phyloP scores from a whole-genome alignment of 2,329 filamentous ascomycete genomes.

The Didymosphaeria variabile region DNA sequence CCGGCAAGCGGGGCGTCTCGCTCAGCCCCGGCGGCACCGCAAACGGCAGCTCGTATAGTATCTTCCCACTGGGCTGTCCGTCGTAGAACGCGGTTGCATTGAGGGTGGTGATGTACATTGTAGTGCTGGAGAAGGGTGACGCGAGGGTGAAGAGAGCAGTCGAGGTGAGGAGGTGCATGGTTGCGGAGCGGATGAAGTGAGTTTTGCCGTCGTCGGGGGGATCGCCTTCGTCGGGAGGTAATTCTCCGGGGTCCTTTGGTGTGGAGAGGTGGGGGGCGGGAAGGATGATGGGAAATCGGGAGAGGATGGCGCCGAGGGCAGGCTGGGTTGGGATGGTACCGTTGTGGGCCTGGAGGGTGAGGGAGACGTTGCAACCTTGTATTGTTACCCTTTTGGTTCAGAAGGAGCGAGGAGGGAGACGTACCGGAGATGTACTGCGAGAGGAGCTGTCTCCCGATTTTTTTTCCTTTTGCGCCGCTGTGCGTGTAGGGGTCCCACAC shows the following conservation, averaged over 20 bases:
- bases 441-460: constrained; percentile 75
- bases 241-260: constrained; percentile 58
- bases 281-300: constrained; percentile 74
- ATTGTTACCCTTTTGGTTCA: constrained; percentile 10
- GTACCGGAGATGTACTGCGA: constrained; percentile 84
- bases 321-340: constrained; percentile 79
- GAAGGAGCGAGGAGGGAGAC: constrained; percentile 13
- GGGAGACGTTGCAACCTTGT: constrained; percentile 77
- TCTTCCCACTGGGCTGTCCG: constrained; percentile 78
- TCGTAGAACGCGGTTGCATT: constrained; percentile 90
- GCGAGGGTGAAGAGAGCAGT: constrained; percentile 84
- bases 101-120: constrained; percentile 78
- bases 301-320: constrained; percentile 75
- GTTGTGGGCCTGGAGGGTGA: constrained; percentile 76
- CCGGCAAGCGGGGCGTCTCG: constrained; percentile 78
- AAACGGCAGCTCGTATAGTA: constrained; percentile 78
- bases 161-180: constrained; percentile 84
- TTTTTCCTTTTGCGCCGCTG: constrained; percentile 68
- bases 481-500: constrained; percentile 75
- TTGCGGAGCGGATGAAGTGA: constrained; percentile 85
- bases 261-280: constrained; percentile 71
- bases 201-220: constrained; percentile 50
- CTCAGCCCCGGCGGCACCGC: constrained; percentile 78
- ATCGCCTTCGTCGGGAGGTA: constrained; percentile 46
- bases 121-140: constrained; percentile 78